Evolutionary conservation across 176 grass and related monocot species (phyloP), one percentile per base, ranked within the genome.

Genomic region (Carex scoparia): DNA sequence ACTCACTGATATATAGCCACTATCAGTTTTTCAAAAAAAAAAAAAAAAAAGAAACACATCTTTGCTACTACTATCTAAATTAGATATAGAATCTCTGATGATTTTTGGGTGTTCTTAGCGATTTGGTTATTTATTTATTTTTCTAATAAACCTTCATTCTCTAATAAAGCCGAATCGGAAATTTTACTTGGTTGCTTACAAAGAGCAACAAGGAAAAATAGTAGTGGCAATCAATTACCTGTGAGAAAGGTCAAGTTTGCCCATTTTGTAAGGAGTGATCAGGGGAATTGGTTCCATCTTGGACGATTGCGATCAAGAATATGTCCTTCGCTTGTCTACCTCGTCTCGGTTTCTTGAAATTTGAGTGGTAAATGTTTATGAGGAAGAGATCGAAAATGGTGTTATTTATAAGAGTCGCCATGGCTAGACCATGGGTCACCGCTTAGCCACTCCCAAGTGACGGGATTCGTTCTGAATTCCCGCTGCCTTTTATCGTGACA

Each of bases 261-360:
- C 89, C 91, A 93, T 82, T 81, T 93, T 87, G 77, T 93, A 88
- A 4, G 86, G 86, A 2, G 61, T 85, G n/a, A 93, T 81, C 8
- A 93, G 75, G 79, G 91, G 84, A 65, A 83, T 48, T 2, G 71
- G 70, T 13, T 63, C 85, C 90, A 89, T 89, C 19, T 73, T 60
- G 40, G 60, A 56, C 32, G 9, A 85, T 85, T 57, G 32, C 73
- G 27, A 79, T 51, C 51, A 49, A 30, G n/a, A 30, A 40, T 54
- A 51, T 2, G 40, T 40, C 7, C 38, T 71, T 38, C 7, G 61
- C 37, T 71, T 51, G 10, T 9, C 16, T 10, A 53, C 19, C 53
- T 74, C 70, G 54, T 75, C 27, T 78, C 48, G 46, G 46, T 54
- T 78, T 55, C 28, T 57, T 54, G 7, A 54, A 57, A 32, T 28